These are phyloP conservation scores for Lophium mytilinum DNA, from an alignment of 495 filamentous ascomycete species.

Conservation along the genomic window DNA sequence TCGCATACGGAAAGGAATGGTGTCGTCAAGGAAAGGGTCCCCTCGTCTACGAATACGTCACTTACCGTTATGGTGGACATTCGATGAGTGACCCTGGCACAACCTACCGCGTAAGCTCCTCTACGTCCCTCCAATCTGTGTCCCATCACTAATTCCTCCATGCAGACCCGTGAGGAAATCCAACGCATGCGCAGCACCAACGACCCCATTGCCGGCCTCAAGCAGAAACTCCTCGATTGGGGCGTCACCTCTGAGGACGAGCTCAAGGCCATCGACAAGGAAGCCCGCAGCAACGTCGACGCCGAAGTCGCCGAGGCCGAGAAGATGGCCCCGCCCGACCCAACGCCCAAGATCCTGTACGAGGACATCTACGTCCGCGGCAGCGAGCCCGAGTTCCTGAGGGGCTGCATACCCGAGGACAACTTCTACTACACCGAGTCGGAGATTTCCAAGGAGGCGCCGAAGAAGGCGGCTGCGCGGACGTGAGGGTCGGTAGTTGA, in stretches of 20 bases:
- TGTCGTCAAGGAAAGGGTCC: conserved; percentile 75
- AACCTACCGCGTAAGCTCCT: conserved; percentile 63
- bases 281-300: conserved; percentile 74
- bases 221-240: conserved; percentile 97
- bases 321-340: conserved; percentile 70
- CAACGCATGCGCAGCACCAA: conserved; percentile 98
- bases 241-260: conserved; percentile 87
- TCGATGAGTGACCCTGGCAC: conserved; percentile 99
- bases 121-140: neutral
- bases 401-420: conserved; percentile 86
- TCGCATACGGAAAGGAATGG: conserved; percentile 84
- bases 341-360: conserved; percentile 69
- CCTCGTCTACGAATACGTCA: conserved; percentile 95
- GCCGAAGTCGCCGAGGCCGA: conserved; percentile 86
- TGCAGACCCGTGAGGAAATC: conserved; percentile 85
- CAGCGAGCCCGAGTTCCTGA: conserved; percentile 81
- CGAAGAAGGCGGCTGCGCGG: conserved; percentile 15
- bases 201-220: conserved; percentile 95
- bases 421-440: conserved; percentile 70
- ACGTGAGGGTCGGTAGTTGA: conserved; percentile 6
- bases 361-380: conserved; percentile 97
- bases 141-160: neutral
- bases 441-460: conserved; percentile 9
- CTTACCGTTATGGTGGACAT: conserved; percentile 98
- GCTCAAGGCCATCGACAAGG: conserved; percentile 90